A percentile compares a stretch with the other conserved stretches of the same genome.
phyloP scores from a whole-genome alignment of 2,329 filamentous ascomycete species.

The Metarhizium album region DNA sequence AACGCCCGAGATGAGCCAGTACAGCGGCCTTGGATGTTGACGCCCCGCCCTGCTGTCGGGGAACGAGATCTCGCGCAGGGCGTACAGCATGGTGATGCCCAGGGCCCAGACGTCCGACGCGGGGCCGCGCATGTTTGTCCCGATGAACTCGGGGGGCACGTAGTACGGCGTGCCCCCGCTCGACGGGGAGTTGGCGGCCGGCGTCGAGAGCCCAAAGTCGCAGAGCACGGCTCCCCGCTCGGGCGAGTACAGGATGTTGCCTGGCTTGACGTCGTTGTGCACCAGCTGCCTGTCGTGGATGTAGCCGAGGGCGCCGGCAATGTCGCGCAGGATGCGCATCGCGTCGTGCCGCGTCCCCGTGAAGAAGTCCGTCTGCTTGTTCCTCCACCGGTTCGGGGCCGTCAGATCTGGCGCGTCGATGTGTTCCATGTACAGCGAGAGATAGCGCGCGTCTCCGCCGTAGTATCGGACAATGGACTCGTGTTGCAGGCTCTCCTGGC shows the following conservation, averaged over 20 bases:
- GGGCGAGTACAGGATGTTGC: constrained; percentile 48
- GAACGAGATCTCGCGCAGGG: constrained; percentile 43
- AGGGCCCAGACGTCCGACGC: constrained; percentile 50
- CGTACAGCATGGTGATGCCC: constrained; percentile 50
- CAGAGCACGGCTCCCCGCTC: constrained; percentile 49
- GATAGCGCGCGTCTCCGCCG: constrained; percentile 47
- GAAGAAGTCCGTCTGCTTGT: constrained; percentile 36
- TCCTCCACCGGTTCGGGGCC: constrained; percentile 38
- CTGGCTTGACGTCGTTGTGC: constrained; percentile 54
- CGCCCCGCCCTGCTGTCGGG: constrained; percentile 40
- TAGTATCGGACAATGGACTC: constrained; percentile 48
- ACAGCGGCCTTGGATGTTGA: constrained; percentile 38
- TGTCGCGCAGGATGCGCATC: constrained; percentile 41
- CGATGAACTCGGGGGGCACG: constrained; percentile 50
- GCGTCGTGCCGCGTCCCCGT: constrained; percentile 38
- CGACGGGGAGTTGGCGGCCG: constrained; percentile 32
- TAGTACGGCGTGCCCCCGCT: constrained; percentile 51
- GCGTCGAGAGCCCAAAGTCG: constrained; percentile 47
- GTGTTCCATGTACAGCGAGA: constrained; percentile 52
- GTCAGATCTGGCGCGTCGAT: constrained; percentile 46
- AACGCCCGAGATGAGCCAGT: constrained; percentile 48
- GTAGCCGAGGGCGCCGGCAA: constrained; percentile 43
- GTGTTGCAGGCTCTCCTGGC: constrained; percentile 43
- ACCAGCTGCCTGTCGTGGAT: constrained; percentile 42
- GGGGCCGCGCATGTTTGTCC: constrained; percentile 39